Evolutionary conservation across 768 basidiomycete species (phyloP).

Genomic region (Phanerodontia chrysosporium): DNA sequence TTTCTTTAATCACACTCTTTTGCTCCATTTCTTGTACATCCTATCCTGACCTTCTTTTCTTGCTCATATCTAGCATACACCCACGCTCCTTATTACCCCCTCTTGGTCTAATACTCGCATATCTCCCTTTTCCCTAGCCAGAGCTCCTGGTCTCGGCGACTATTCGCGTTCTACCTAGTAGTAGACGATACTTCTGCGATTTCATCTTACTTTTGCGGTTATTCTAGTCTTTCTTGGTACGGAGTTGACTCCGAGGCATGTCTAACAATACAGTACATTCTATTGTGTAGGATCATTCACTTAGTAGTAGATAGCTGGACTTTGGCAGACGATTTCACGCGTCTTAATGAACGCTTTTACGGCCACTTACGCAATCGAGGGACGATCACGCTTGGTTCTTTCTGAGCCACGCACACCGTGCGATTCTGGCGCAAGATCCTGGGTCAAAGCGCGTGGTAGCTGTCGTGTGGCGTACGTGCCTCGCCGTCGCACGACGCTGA

Average conservation of each 20-base stretch:
- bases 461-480: no score
- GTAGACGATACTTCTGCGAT: neutral
- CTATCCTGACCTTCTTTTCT: neutral
- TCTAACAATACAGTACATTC: neutral
- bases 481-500: no score
- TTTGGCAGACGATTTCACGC: neutral
- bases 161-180: no score
- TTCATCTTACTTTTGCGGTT: neutral
- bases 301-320: neutral
- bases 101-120: neutral
- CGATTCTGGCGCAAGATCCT: no score
- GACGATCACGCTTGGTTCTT: no score
- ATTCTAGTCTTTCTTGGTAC: neutral
- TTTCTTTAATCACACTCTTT: constrained; percentile 5
- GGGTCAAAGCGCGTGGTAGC: no score
- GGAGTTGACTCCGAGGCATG: neutral
- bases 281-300: neutral
- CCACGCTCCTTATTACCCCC: neutral
- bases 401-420: no score
- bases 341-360: neutral
- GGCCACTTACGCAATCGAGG: no score
- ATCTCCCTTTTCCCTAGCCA: neutral
- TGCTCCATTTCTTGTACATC: neutral
- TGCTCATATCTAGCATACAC: neutral
- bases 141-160: neutral